These are phyloP conservation scores for Microstegium vimineum DNA, from an alignment of 176 grass and related monocot genomes.

Conservation along the genomic window DNA sequence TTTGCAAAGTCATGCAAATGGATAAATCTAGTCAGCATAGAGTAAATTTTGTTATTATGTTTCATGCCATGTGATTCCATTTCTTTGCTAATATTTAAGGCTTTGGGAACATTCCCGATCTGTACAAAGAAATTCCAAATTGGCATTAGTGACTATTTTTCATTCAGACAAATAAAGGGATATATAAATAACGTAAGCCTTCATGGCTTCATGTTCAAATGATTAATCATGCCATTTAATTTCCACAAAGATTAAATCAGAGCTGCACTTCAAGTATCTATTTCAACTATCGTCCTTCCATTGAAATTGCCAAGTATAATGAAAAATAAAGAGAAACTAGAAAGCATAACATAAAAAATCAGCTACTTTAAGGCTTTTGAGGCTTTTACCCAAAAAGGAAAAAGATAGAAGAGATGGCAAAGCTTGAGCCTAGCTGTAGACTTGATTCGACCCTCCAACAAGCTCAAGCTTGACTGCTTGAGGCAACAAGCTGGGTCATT, in stretches of 20 bases:
- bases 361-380: neutral
- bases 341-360: neutral
- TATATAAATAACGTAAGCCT: too few species aligned
- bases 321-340: neutral
- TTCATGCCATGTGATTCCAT: constrained; percentile 75
- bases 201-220: neutral
- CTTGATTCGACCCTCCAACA: neutral
- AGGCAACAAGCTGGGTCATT: neutral
- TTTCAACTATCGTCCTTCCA: neutral
- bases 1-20: constrained; percentile 86
- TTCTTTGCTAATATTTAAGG: constrained; percentile 63
- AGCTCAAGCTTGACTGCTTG: neutral
- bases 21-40: constrained; percentile 95
- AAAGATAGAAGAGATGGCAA: neutral
- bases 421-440: neutral
- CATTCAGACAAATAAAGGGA: too few species aligned
- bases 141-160: neutral
- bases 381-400: neutral
- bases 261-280: constrained; percentile 10
- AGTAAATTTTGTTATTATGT: constrained; percentile 94
- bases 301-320: neutral
- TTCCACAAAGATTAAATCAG: neutral
- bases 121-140: constrained; percentile 23
- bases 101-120: constrained; percentile 79
- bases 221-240: neutral